Percentiles rank a stretch among this genome's conserved stretches.
These are phyloP conservation scores for Alternaria sp. DNA, from an alignment of 2,329 filamentous ascomycete genomes.

Conservation along the genomic window DNA sequence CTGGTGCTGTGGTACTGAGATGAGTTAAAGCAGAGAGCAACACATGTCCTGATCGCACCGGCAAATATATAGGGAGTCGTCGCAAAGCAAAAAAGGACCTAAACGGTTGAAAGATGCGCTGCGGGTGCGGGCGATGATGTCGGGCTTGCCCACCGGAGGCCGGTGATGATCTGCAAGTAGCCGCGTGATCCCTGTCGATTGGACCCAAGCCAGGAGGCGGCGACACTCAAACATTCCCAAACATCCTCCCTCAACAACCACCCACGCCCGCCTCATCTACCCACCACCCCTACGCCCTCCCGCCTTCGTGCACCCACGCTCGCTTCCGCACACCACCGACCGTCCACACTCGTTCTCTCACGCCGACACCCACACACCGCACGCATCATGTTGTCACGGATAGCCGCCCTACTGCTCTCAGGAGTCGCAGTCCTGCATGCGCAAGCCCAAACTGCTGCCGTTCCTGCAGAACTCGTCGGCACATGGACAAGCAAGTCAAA, in stretches of 20 bases:
- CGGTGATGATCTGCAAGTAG: slow-evolving; percentile 39
- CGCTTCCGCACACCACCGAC: slow-evolving; percentile 16
- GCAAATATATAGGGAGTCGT: background rate
- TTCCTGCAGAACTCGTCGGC: slow-evolving; percentile 60
- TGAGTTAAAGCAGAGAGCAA: background rate
- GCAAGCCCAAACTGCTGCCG: slow-evolving; percentile 39
- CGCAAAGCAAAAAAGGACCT: background rate
- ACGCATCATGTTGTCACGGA: slow-evolving; percentile 31
- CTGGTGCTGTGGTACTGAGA: background rate
- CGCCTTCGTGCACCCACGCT: slow-evolving; percentile 11
- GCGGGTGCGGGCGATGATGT: slow-evolving; percentile 23
- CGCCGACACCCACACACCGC: background rate
- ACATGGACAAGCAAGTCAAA: slow-evolving; percentile 76
- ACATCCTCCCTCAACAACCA: slow-evolving; percentile 16
- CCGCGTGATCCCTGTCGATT: slow-evolving; percentile 28
- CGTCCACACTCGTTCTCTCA: slow-evolving; percentile 15
- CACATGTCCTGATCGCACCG: background rate
- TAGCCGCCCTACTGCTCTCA: slow-evolving; percentile 40
- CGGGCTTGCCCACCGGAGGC: slow-evolving; percentile 18
- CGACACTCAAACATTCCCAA: slow-evolving; percentile 17
- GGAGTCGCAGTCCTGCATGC: slow-evolving; percentile 45
- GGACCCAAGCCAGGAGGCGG: slow-evolving; percentile 19
- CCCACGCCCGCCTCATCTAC: slow-evolving; percentile 2
- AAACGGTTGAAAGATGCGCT: slow-evolving; percentile 10
- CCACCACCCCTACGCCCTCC: slow-evolving; percentile 7